Evolutionary conservation across 306 rosid species (phyloP), one percentile per base, ranked within the genome.

Genomic region (Luffa aegyptiaca): DNA sequence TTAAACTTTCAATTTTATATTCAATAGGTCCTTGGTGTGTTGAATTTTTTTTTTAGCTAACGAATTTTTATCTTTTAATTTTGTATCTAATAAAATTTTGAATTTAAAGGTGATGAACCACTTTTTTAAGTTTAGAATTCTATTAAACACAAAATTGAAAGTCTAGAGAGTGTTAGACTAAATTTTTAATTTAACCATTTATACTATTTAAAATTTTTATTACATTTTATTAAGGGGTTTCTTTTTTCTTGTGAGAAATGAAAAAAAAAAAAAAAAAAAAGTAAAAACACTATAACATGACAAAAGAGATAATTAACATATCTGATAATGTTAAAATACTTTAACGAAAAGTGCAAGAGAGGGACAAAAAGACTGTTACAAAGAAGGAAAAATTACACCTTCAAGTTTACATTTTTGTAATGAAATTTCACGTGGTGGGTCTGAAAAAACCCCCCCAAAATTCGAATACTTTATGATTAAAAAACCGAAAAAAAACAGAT

Each of bases 391-490:
- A 80, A 17, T 46, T 74, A 35, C 20, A 68, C 16, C 53, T 51
- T 20, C 26, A 5, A 55, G 35, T 13, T 64, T 21, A 45, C 56
- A 70, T 48, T 71, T 71, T 78, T 70, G 72, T 72, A 66, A 77
- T 63, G 65, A 48, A 84, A 81, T 77, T 90, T 89, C 97, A 90
- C 94, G 97, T 90, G 96, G 92, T 86, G 89, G 86, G 90, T 81
- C 86, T 82, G 18, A 69, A 42, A 69, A 69, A 42, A 42, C 12
- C 4, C 5, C 31, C 51, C 35, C 49, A 66, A 69, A 42, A 42
- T 42, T 69, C 9, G 53, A 69, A 69, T 69, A 69, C 75, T 69
- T 69, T 69, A 41, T 41, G 35, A 41, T 69, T 18, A 42, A 42
- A 61, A 69, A 69, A 69, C 53, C 75, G 1, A 72, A 26, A 48